Evolutionary conservation across 2,329 filamentous ascomycete species (phyloP), one percentile per base, ranked within the genome.

Genomic region (Graphilbum ipis-grandicollis): DNA sequence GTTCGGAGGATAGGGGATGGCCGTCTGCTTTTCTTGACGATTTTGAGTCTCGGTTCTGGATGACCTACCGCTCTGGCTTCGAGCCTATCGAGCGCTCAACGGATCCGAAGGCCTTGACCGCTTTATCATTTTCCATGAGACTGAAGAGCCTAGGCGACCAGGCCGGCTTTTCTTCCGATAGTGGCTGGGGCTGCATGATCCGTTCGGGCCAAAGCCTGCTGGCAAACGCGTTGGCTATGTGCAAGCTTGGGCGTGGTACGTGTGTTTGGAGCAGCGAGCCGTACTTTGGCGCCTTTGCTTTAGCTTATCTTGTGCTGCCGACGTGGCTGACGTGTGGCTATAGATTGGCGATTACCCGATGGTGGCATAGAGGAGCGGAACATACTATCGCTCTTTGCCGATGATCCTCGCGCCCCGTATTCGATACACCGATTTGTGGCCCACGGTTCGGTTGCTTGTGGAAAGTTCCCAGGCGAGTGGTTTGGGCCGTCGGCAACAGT

Each of bases 171-270:
- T 80, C 83, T 10, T 88, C 84, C 2, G 90, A 98, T 54, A 86
- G 83, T 9, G 90, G 90, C 36, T 98, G 92, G 85, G 90, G 90
- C 0, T 98, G 90, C 52, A 98, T 98, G 90, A 96, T 98, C 48
- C 68, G 90, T 41, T 94, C 88, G 6, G 90, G 90, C 4, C 90
- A 98, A 60, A 88, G 83, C 50, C 65, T 98, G 19, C 63, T 98
- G 31, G 88, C 88, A 32, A 98, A 96, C 56, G 69, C 88, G 2
- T 64, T 96, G 48, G 59, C 73, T 15, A 67, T 80, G 38, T 60
- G 86, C 34, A 65, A 69, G 29, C 60, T 94, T 18, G 88, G 90
- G 17, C 74, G 90, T 68, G 79, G 82, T 85, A 65, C 44, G 57
- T 28, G 12, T n/a, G 17, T 19, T 21, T 5, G 21, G 10, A 17